Base-by-base conservation (phyloP, 176 grass and related monocot species). In the Thalia dealbata region DNA sequence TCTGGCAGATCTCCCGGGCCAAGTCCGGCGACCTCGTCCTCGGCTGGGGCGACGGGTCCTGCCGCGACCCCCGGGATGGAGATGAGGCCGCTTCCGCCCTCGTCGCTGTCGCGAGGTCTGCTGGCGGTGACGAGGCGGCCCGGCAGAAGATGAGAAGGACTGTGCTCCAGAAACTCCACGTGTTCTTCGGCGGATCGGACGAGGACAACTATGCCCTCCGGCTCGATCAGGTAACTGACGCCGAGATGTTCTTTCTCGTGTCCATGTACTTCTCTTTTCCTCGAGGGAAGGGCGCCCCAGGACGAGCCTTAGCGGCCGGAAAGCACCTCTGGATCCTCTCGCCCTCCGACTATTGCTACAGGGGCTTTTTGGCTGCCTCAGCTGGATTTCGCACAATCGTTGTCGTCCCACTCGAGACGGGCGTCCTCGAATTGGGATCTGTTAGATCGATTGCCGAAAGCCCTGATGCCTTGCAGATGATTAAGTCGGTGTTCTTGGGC, bases 251-350 rank as follows among this genome's bases (percentile, higher is more conserved):
- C 79, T 97, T 92, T 62, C 78, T 97, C 13, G 78, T 85, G 11
- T 99, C 95, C 26, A 99, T 99, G 95, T 99, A 93, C 87, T 99
- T 99, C 71, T 86, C 83, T 54, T 97, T 99, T 74, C 83, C 95
- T 0, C 83, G 68, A 8, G 74, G 78, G 63, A 81, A 82, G 2
- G 90, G 95, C 82, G 95, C 84, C 48, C 95, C 95, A 10, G 95
- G 95, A 14, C 83, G 75, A 67, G 87, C 78, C 66, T 89, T 93
- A 44, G 91, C 88, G 38, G 68, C 82, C 51, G 85, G 83, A 2
- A 82, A 83, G 50, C 95, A 91, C 23, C 77, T 99, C 25, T 99
- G 95, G 95, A 73, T 99, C 58, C 85, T 88, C 35, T 85, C 84
- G 5, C 84, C 89, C 1, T 70, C 79, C 38, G 92, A 91, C 50